Percentiles rank a stretch among this genome's conserved stretches.
These are phyloP conservation scores for Phoma herbarum DNA, from an alignment of 2,329 filamentous ascomycete genomes.

Conservation along the genomic window DNA sequence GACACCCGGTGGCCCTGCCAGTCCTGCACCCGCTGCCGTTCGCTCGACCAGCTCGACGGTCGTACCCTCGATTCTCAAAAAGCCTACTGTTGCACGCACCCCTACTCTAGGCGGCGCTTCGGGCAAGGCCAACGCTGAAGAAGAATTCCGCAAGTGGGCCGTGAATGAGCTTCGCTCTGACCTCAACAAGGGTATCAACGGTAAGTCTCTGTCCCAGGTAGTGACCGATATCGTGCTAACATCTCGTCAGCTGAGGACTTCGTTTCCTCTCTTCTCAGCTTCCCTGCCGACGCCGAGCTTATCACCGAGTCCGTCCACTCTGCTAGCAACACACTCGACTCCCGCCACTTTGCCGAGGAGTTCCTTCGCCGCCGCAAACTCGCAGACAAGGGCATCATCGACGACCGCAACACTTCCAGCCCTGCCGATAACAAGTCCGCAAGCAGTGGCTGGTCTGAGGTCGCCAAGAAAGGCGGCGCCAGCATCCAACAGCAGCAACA, in stretches of 20 bases:
- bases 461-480: slow-evolving; percentile 92
- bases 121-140: slow-evolving; percentile 72
- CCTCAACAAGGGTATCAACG: slow-evolving; percentile 71
- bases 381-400: slow-evolving; percentile 88
- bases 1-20: slow-evolving; percentile 68
- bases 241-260: slow-evolving; percentile 75
- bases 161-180: slow-evolving; percentile 80
- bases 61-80: slow-evolving; percentile 57
- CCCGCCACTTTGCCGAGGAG: slow-evolving; percentile 91
- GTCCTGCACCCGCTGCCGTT: slow-evolving; percentile 57
- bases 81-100: slow-evolving; percentile 63
- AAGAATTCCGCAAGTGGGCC: slow-evolving; percentile 95
- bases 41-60: slow-evolving; percentile 59
- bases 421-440: slow-evolving; percentile 54
- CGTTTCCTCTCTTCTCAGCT: slow-evolving; percentile 75
- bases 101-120: slow-evolving; percentile 55
- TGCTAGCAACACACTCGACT: slow-evolving; percentile 88
- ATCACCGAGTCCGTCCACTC: slow-evolving; percentile 92
- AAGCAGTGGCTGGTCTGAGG: slow-evolving; percentile 88
- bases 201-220: slow-evolving; percentile 56
- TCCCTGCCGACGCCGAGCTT: slow-evolving; percentile 80
- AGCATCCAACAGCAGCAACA: slow-evolving; percentile 48
- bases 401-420: slow-evolving; percentile 68
- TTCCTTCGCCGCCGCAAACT: slow-evolving; percentile 92
- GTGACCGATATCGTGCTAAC: slow-evolving; percentile 24